Percentiles rank a stretch among this genome's conserved stretches.
Conservation (phyloP, 2,329 filamentous ascomycete species). For the Alternaria dauci region DNA sequence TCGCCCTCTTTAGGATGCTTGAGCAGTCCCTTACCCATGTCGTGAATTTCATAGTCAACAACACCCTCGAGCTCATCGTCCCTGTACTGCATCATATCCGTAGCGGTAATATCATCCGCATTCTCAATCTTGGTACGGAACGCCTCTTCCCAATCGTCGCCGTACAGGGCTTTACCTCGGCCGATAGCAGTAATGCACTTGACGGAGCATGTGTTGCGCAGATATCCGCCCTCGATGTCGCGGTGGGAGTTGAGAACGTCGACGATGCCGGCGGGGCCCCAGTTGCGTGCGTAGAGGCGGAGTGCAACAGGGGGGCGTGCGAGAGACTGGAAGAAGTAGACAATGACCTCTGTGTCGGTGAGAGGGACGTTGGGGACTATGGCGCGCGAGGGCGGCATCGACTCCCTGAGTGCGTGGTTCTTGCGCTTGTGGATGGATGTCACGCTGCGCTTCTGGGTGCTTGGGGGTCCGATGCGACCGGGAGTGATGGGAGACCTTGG, state of each 20-base stretch:
- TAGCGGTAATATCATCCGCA: constrained; percentile 26
- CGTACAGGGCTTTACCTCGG: constrained; percentile 23
- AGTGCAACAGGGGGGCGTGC: constrained; percentile 33
- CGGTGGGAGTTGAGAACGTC: constrained; percentile 37
- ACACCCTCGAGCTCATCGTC: constrained; percentile 6
- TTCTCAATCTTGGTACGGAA: constrained; percentile 14
- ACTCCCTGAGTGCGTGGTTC: constrained; percentile 29
- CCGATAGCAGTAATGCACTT: constrained; percentile 40
- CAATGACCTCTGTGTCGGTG: constrained; percentile 40
- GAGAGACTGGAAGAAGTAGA: constrained; percentile 45
- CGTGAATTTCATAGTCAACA: constrained; percentile 28
- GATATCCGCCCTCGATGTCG: constrained; percentile 32
- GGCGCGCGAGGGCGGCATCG: constrained; percentile 21
- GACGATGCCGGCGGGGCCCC: constrained; percentile 35
- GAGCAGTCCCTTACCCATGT: constrained; percentile 23
- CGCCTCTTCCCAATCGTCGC: constrained; percentile 23
- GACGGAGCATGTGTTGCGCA: constrained; percentile 42
- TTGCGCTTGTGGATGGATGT: constrained; percentile 28
- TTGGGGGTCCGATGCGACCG: constrained; percentile 21
- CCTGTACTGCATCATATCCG: constrained; percentile 27
- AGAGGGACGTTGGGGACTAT: constrained; percentile 35
- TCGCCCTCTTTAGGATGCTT: constrained; percentile 24
- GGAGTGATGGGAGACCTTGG: constrained; percentile 13
- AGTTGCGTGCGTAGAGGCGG: constrained; percentile 35
- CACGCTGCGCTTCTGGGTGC: constrained; percentile 5